Percentiles rank a stretch among this genome's conserved stretches.
These are phyloP conservation scores for Chenopodium suecicum DNA, from an alignment of 148 eudicot genomes.

Conservation along the genomic window DNA sequence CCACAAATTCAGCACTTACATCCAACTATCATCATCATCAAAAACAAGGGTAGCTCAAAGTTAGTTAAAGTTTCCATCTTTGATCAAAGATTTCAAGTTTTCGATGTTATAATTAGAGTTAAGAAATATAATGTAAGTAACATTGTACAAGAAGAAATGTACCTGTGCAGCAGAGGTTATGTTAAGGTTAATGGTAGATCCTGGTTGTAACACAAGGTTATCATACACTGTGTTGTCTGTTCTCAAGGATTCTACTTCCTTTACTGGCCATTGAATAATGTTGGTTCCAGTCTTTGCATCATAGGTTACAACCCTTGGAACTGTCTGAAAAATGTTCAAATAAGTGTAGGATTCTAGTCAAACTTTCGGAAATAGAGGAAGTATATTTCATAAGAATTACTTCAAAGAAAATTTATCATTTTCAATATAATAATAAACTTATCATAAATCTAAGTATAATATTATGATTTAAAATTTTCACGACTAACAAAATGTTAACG, in stretches of 20 bases:
- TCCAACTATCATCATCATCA: conserved; percentile 50
- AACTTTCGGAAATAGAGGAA: too few species aligned
- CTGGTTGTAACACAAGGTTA: conserved; percentile 50
- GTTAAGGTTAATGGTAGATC: conserved; percentile 58
- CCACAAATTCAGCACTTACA: conserved; percentile 60
- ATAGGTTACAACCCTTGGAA: conserved; percentile 76
- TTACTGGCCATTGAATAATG: conserved; percentile 79
- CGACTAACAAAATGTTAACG: too few species aligned
- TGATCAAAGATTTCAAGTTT: background rate
- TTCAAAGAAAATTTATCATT: too few species aligned
- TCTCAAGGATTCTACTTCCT: conserved; percentile 69
- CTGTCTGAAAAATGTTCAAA: conserved; percentile 28
- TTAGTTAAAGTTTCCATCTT: conserved; percentile 5
- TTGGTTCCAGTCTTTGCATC: conserved; percentile 73
- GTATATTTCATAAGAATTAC: too few species aligned
- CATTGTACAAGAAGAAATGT: background rate
- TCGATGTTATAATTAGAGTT: background rate
- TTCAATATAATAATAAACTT: too few species aligned
- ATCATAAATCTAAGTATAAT: too few species aligned
- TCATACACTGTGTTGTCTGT: conserved; percentile 28
- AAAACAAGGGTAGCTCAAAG: background rate
- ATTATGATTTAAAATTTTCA: too few species aligned
- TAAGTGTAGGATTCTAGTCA: too few species aligned
- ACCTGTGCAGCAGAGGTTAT: conserved; percentile 73
- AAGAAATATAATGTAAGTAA: background rate